phyloP scores from a whole-genome alignment of 441 rosid species.

The Kokia cookei region DNA sequence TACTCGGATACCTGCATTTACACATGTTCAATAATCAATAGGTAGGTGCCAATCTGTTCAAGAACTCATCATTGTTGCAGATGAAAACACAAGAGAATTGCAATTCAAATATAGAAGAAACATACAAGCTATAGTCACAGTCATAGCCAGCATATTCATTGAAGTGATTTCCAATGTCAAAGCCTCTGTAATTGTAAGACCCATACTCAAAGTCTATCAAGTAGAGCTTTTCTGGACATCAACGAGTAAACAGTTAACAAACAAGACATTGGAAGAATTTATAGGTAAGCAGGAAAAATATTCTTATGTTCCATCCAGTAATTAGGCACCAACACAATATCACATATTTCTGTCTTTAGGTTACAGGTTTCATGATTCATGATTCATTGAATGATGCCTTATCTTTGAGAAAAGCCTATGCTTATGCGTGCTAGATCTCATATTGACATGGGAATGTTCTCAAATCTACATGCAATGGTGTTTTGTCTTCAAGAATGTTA shows the following conservation, averaged over 20 bases:
- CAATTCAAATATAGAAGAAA: constrained; percentile 8
- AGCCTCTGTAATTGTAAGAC: constrained; percentile 96
- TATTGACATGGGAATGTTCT: neutral
- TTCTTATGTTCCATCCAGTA: neutral
- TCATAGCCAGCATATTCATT: constrained; percentile 95
- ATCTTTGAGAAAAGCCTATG: neutral
- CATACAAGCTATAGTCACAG: constrained; percentile 87
- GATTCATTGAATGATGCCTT: neutral
- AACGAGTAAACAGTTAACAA: constrained; percentile 15
- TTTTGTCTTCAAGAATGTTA: neutral
- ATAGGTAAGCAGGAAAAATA: neutral
- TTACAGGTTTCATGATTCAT: neutral
- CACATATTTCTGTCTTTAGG: neutral
- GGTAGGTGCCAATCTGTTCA: neutral
- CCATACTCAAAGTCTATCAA: constrained; percentile 96
- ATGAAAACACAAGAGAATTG: constrained; percentile 1
- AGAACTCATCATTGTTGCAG: neutral
- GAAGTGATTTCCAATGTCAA: constrained; percentile 95
- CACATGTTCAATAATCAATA: constrained; percentile 11
- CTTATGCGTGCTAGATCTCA: neutral
- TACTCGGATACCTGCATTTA: constrained; percentile 66
- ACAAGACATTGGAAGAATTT: constrained; percentile 1
- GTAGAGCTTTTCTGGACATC: constrained; percentile 70
- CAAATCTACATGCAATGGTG: neutral
- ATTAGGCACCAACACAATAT: neutral